Evolutionary conservation across 768 basidiomycete genomes (phyloP).

Genomic region (Lactifluus piperatus): DNA sequence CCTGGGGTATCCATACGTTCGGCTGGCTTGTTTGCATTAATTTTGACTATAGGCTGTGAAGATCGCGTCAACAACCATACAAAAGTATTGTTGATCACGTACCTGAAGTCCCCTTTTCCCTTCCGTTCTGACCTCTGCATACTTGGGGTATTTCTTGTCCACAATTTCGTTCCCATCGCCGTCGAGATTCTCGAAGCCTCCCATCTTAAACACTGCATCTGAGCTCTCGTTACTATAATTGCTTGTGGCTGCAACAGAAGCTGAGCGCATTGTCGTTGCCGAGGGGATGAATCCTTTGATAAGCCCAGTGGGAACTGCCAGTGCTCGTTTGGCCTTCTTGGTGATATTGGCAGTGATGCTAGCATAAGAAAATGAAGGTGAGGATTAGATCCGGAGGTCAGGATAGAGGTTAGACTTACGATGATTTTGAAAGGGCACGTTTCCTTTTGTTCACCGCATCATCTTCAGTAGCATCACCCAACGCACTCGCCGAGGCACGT

Average conservation of each 20-base stretch:
- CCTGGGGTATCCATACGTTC: neutral
- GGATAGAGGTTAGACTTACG: neutral
- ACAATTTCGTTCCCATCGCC: neutral
- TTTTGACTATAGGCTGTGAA: neutral
- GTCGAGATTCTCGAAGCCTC: neutral
- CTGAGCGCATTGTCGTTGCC: too few species aligned
- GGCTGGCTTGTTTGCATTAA: neutral
- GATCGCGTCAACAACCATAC: too few species aligned
- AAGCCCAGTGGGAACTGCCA: neutral
- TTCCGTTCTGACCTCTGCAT: neutral
- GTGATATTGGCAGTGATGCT: neutral
- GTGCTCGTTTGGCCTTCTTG: neutral
- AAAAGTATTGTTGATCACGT: too few species aligned
- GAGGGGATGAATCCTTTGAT: neutral
- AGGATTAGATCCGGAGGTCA: neutral
- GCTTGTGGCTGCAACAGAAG: too few species aligned
- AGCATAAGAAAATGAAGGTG: neutral
- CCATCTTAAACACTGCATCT: neutral
- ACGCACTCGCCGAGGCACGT: too few species aligned
- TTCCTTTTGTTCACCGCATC: neutral
- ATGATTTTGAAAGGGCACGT: neutral
- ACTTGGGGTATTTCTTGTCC: neutral
- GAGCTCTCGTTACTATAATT: too few species aligned
- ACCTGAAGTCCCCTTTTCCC: neutral
- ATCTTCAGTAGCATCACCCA: neutral